A percentile compares a stretch with the other conserved stretches of the same genome.
Evolutionary conservation across 2,329 filamentous ascomycete genomes (phyloP).

Genomic region (Ophiostoma piceae): DNA sequence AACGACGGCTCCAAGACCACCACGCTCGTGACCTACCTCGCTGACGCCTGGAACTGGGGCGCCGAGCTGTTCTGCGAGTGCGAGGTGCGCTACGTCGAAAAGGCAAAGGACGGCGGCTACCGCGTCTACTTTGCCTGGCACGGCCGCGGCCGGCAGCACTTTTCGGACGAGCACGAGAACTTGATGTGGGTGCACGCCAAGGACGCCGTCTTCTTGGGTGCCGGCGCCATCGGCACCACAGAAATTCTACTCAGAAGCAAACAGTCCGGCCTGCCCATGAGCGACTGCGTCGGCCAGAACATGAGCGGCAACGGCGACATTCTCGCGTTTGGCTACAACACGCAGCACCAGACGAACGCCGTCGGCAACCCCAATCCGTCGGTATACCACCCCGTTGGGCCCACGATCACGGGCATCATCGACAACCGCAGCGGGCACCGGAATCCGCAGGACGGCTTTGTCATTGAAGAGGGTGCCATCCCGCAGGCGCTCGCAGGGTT

Average conservation of each 20-base stretch:
- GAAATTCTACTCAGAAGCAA: conserved; percentile 58
- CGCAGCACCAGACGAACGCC: conserved; percentile 50
- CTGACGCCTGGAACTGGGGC: conserved; percentile 67
- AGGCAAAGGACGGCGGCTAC: conserved; percentile 51
- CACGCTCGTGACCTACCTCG: conserved; percentile 60
- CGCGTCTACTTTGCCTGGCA: conserved; percentile 62
- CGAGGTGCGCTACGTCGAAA: conserved; percentile 58
- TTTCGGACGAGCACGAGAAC: conserved; percentile 52
- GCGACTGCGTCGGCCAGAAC: conserved; percentile 51
- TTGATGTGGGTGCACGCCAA: conserved; percentile 64
- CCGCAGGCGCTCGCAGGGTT: conserved; percentile 52
- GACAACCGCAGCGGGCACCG: conserved; percentile 50
- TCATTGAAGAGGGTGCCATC: conserved; percentile 60
- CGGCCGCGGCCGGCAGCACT: conserved; percentile 51
- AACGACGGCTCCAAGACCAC: conserved; percentile 66
- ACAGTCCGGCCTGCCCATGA: conserved; percentile 55
- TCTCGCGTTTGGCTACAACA: conserved; percentile 60
- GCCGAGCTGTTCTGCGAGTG: conserved; percentile 66
- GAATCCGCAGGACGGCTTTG: conserved; percentile 56
- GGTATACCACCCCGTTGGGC: conserved; percentile 51
- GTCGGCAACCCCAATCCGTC: conserved; percentile 49
- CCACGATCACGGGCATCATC: conserved; percentile 59
- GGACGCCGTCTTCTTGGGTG: conserved; percentile 61
- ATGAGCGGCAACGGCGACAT: conserved; percentile 66
- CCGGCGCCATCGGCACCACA: conserved; percentile 59